Conservation (phyloP, 352 stramenopile genomes). For the Globisporangium paroecandrum region DNA sequence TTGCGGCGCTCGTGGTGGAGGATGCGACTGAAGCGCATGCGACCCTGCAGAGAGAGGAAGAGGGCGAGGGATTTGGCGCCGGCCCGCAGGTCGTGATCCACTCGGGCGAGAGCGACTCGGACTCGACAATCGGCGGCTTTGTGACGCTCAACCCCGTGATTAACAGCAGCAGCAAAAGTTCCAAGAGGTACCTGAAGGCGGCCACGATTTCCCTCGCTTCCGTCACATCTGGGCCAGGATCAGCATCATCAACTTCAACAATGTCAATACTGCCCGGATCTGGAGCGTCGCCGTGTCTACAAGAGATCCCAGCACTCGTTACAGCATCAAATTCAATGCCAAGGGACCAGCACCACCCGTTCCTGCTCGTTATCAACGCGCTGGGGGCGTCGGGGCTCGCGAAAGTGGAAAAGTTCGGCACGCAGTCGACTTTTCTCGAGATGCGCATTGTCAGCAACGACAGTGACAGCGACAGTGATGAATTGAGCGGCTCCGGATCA, state of each 20-base stretch:
- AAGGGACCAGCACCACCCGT: constrained; percentile 14
- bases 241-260: not conserved
- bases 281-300: constrained; percentile 26
- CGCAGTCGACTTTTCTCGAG: constrained; percentile 68
- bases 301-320: constrained; percentile 41
- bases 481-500: constrained; percentile 16
- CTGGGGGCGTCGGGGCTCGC: constrained; percentile 50
- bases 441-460: constrained; percentile 28
- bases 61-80: constrained; percentile 24
- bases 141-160: constrained; percentile 70
- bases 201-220: constrained; percentile 10
- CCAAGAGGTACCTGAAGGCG: constrained; percentile 1
- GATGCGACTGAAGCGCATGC: not conserved
- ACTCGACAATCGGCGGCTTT: constrained; percentile 45
- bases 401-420: constrained; percentile 77
- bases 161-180: constrained; percentile 9
- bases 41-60: not conserved
- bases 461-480: not conserved
- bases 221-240: not conserved
- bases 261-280: not conserved
- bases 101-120: constrained; percentile 60
- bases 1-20: not conserved
- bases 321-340: not conserved
- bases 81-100: constrained; percentile 70
- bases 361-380: constrained; percentile 54